Evolutionary conservation across 495 filamentous ascomycete species (phyloP), one percentile per base, ranked within the genome.

Genomic region (Friedmanniomyces simplex): DNA sequence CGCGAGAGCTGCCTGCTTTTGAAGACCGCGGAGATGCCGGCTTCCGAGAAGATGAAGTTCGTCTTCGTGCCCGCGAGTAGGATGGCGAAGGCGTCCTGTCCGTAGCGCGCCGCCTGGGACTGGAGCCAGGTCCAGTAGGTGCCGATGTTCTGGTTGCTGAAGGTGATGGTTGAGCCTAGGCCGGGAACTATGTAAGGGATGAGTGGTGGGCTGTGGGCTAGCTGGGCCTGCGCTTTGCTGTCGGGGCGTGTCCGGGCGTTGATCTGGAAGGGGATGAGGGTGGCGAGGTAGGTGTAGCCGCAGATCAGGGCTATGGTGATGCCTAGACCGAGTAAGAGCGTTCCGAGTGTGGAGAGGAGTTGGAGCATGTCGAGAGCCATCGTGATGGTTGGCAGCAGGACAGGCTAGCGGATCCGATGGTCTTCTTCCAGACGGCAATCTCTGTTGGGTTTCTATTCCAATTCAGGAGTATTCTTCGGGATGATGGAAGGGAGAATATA

Each of bases 111-210:
- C 12, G 51, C 51, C 21, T 43, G 34, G 21, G 4, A 14, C 25
- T 32, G 34, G 20, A 54, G 51, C 51, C 51, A 54, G 4, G 5
- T 25, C 51, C 51, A 54, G 37, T 28, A 54, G 3, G 20, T 18
- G 11, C 51, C 51, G 25, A 54, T 28, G 34, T 41, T 54, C 36
- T 54, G 51, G 37, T 54, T 43, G 32, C 34, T 42, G 51, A 54
- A 54, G 11, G n/a, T 25, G 20, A 54, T 41, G 14, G 51, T 54
- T 5, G 51, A 54, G 2, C 51, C 51, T 3, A 54, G 51, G 11
- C 34, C 51, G 2, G 51, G 51, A 3, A 54, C 12, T 1, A 28
- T n/a, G 37, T 54, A 43, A 8, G 51, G 51, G 4, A 54, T 12
- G 20, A 54, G 37, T 5, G 51, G 51, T 20, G 51, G 36, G 37